Evolutionary conservation across 2,329 filamentous ascomycete genomes (phyloP).

Genomic region (Fusarium liriodendri): DNA sequence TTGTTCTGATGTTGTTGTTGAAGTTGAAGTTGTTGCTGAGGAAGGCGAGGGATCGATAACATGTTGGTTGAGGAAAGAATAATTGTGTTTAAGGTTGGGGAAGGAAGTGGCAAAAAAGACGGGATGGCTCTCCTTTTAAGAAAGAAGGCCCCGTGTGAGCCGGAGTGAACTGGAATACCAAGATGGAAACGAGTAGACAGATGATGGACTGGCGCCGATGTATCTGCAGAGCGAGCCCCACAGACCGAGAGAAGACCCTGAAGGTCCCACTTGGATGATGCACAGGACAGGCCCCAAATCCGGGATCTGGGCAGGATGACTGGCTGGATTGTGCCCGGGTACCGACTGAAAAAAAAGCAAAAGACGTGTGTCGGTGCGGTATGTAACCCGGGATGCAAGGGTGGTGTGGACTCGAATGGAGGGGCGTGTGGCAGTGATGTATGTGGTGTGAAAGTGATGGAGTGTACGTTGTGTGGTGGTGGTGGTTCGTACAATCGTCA

Average conservation of each 20-base stretch:
- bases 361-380: slow-evolving; percentile 22
- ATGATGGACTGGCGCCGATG: slow-evolving; percentile 28
- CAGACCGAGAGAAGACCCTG: slow-evolving; percentile 26
- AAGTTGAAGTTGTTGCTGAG: slow-evolving; percentile 41
- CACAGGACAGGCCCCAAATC: slow-evolving; percentile 22
- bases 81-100: slow-evolving; percentile 38
- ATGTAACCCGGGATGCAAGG: slow-evolving; percentile 26
- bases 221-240: slow-evolving; percentile 7
- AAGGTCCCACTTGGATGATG: slow-evolving; percentile 33
- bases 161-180: slow-evolving; percentile 16
- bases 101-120: slow-evolving; percentile 40
- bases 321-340: slow-evolving; percentile 16
- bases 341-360: slow-evolving; percentile 24
- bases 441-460: slow-evolving; percentile 18
- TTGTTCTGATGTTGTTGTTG: slow-evolving; percentile 46
- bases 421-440: slow-evolving; percentile 14
- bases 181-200: slow-evolving; percentile 35
- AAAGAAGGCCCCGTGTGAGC: slow-evolving; percentile 25
- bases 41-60: slow-evolving; percentile 45
- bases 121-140: slow-evolving; percentile 42
- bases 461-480: slow-evolving; percentile 9
- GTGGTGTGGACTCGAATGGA: slow-evolving; percentile 23
- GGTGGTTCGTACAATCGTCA: slow-evolving; percentile 20
- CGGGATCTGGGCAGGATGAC: slow-evolving; percentile 15
- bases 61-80: slow-evolving; percentile 40